Evolutionary conservation across 2,329 filamentous ascomycete species (phyloP).

Genomic region (Claviceps africana): DNA sequence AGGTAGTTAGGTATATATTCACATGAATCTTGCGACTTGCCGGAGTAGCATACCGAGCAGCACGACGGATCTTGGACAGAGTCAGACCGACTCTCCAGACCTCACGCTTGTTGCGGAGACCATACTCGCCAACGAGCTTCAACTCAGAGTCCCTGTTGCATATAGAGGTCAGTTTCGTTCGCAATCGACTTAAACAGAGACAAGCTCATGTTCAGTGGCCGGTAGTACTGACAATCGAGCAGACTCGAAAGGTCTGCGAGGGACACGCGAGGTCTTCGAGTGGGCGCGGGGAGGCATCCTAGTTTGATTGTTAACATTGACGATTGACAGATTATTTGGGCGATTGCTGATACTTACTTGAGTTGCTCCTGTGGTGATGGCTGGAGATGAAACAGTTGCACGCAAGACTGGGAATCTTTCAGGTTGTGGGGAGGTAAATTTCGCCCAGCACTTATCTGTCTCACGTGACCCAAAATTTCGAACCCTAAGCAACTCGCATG

Average conservation of each 20-base stretch:
- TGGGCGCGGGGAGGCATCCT: conserved; percentile 49
- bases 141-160: conserved; percentile 85
- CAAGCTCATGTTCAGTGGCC: conserved; percentile 98
- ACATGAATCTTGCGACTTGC: background rate
- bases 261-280: conserved; percentile 99
- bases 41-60: conserved; percentile 63
- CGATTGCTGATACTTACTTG: conserved; percentile 21
- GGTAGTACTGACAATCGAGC: conserved; percentile 95
- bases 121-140: conserved; percentile 99
- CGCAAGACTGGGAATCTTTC: conserved; percentile 15
- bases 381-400: conserved; percentile 20
- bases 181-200: conserved; percentile 90
- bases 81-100: conserved; percentile 99
- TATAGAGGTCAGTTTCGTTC: conserved; percentile 51
- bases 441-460: background rate
- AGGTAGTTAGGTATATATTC: conserved; percentile 12
- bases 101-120: conserved; percentile 99
- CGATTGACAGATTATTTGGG: background rate
- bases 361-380: conserved; percentile 24
- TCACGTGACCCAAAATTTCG: conserved; percentile 15
- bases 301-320: conserved; percentile 12
- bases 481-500: conserved; percentile 20
- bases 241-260: conserved; percentile 95
- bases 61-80: conserved; percentile 99
- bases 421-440: conserved; percentile 22